Conservation (phyloP, 306 rosid genomes). For the Rosa lucieae region DNA sequence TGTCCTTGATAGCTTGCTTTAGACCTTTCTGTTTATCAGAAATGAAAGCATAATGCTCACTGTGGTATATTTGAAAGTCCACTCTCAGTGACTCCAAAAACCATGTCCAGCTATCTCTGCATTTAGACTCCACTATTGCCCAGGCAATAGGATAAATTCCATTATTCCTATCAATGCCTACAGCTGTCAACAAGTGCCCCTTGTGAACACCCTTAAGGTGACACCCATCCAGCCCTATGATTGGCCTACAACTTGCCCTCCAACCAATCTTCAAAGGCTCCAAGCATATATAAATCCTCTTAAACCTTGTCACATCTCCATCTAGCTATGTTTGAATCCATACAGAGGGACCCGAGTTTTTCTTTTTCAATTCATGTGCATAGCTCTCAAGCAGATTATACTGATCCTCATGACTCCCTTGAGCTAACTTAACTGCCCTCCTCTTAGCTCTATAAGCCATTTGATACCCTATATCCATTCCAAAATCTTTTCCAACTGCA, state of each 20-base stretch:
- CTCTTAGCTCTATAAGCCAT: too few relatives aligned
- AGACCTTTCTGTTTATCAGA: neutral
- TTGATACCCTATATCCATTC: too few relatives aligned
- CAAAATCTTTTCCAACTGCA: too few relatives aligned
- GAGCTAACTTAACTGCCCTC: too few relatives aligned
- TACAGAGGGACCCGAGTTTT: too few relatives aligned
- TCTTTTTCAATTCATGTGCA: too few relatives aligned
- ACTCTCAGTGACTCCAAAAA: neutral
- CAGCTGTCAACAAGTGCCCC: neutral
- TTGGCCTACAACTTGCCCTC: neutral
- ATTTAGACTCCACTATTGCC: neutral
- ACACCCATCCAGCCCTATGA: neutral
- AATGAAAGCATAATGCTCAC: neutral
- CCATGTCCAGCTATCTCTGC: neutral
- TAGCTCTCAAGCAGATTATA: too few relatives aligned
- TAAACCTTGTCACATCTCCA: too few relatives aligned
- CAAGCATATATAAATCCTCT: too few relatives aligned
- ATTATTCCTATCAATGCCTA: neutral
- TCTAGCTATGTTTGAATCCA: too few relatives aligned
- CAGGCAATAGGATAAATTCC: neutral
- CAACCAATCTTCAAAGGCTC: neutral
- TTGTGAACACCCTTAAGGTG: neutral
- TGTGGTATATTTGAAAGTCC: too few relatives aligned
- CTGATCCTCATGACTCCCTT: too few relatives aligned
- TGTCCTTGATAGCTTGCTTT: neutral